Evolutionary conservation across 1,139 yeast species (phyloP).

Genomic region (Yamadazyma songkhlaensis): DNA sequence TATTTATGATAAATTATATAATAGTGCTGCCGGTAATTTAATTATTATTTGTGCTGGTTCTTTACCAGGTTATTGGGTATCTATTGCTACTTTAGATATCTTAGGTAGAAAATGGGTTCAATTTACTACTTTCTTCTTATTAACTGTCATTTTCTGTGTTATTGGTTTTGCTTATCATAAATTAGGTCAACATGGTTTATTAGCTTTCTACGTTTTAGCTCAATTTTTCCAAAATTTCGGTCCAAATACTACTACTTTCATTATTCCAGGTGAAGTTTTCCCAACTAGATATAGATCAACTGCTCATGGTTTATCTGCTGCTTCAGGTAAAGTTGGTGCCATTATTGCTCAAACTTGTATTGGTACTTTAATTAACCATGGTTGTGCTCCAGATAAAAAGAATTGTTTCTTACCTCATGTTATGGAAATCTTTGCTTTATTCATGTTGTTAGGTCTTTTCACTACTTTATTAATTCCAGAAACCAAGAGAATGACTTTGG

Average conservation of each 20-base stretch:
- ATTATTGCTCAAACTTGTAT: constrained; percentile 89
- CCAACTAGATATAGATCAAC: constrained; percentile 98
- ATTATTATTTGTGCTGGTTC: constrained; percentile 89
- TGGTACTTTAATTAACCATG: constrained; percentile 79
- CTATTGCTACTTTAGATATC: constrained; percentile 73
- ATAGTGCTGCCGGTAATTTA: constrained; percentile 84
- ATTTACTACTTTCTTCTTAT: constrained; percentile 64
- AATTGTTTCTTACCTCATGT: constrained; percentile 88
- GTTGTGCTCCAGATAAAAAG: constrained; percentile 55
- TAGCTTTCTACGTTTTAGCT: constrained; percentile 71
- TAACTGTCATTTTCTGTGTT: constrained; percentile 65
- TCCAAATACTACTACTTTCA: constrained; percentile 94
- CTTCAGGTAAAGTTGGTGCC: constrained; percentile 94
- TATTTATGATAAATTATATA: constrained; percentile 63
- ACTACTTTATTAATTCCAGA: constrained; percentile 74
- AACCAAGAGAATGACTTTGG: constrained; percentile 86
- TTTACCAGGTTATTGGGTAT: constrained; percentile 85
- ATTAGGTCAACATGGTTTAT: constrained; percentile 56
- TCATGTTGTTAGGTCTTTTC: constrained; percentile 77
- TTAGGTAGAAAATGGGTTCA: constrained; percentile 84
- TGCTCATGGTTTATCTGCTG: constrained; percentile 98
- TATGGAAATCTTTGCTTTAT: constrained; percentile 87
- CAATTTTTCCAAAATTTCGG: constrained; percentile 91
- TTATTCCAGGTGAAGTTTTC: constrained; percentile 94
- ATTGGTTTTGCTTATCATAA: constrained; percentile 81